phyloP scores from a whole-genome alignment of 257 asterid species.

The Solanum etuberosum region DNA sequence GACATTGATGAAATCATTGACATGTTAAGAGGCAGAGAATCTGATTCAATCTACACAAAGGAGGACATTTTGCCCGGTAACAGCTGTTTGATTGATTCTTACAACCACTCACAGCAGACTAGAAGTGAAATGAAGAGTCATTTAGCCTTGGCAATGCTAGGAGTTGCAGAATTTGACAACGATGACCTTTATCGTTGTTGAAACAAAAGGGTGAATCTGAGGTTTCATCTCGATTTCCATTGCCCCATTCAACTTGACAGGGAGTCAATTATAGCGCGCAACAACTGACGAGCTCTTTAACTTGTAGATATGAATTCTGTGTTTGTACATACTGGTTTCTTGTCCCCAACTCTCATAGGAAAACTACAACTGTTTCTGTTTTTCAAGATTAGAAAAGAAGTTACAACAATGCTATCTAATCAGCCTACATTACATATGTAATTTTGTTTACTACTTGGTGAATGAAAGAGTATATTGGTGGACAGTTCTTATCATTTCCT shows the following conservation, averaged over 20 bases:
- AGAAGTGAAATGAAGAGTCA: constrained; percentile 74
- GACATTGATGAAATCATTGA: constrained; percentile 47
- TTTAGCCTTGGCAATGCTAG: constrained; percentile 87
- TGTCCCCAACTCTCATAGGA: background rate
- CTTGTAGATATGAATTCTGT: background rate
- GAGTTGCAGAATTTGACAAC: constrained; percentile 57
- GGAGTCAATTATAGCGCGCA: background rate
- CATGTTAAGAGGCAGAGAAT: constrained; percentile 42
- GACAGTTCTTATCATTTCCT: background rate
- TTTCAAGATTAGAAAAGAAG: background rate
- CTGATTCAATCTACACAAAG: constrained; percentile 15
- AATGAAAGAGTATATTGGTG: background rate
- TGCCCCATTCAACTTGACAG: background rate
- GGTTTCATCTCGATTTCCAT: background rate
- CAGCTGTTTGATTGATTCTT: constrained; percentile 13
- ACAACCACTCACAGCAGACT: constrained; percentile 35
- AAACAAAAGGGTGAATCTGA: background rate
- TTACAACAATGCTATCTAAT: background rate
- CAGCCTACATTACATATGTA: background rate
- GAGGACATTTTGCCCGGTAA: constrained; percentile 12
- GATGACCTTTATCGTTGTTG: constrained; percentile 47
- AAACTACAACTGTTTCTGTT: background rate
- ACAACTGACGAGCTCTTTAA: background rate
- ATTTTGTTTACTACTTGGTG: background rate
- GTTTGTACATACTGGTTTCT: background rate